phyloP scores from a whole-genome alignment of 1,284 basidiomycete genomes.

The Anthracocystis setariae region DNA sequence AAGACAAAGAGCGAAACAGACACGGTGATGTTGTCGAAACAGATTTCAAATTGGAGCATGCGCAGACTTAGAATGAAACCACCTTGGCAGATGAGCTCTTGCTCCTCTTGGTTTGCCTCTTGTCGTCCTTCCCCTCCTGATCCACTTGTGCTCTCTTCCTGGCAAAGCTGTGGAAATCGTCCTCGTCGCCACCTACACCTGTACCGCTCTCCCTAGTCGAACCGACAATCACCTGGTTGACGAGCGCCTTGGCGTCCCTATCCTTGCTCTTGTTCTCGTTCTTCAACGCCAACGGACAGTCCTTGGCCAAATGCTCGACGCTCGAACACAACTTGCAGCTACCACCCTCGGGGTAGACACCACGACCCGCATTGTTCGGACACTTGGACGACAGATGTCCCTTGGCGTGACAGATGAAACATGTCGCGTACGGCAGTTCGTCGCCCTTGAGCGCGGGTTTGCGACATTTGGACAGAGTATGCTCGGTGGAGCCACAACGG shows the following conservation, averaged over 20 bases:
- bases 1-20: no score
- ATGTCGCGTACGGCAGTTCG: constrained; percentile 84
- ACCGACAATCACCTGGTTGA: constrained; percentile 31
- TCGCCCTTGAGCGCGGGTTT: constrained; percentile 72
- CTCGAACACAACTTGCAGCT: constrained; percentile 90
- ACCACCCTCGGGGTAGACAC: constrained; percentile 90
- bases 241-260: constrained; percentile 21
- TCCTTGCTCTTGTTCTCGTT: constrained; percentile 57
- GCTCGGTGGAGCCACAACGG: constrained; percentile 84
- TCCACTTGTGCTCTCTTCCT: constrained; percentile 75
- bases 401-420: constrained; percentile 80
- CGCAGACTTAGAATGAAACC: constrained; percentile 29
- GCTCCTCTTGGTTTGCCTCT: constrained; percentile 7
- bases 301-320: constrained; percentile 84
- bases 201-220: constrained; percentile 70
- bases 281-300: constrained; percentile 77
- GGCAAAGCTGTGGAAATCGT: constrained; percentile 86
- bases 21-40: no score
- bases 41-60: background rate
- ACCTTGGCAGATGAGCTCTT: constrained; percentile 31
- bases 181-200: constrained; percentile 86
- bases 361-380: constrained; percentile 80
- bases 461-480: constrained; percentile 81
- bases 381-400: constrained; percentile 86
- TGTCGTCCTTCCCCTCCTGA: constrained; percentile 33